Base-by-base conservation (phyloP, 371 early-diverging fungal genomes). In the Mucor mucedo region DNA sequence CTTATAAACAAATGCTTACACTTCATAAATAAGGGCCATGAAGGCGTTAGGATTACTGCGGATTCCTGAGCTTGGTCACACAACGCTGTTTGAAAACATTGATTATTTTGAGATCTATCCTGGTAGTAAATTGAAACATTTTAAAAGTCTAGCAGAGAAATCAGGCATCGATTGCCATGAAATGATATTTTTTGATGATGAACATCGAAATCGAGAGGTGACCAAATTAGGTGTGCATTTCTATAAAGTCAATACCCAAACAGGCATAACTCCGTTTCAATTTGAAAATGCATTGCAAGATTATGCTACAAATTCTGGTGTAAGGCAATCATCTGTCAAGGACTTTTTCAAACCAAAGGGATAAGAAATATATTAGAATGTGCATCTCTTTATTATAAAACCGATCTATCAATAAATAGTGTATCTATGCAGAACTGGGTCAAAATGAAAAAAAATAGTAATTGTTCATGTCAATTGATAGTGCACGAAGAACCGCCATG, bases 121-220 rank as follows among this genome's bases (percentile, higher is more conserved):
- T 6, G 61, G 71, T 7, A 70, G 72, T 29, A 84, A 84, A 47
- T 30, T 77, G 11, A 63, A 58, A 2, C 86, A 86, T 54, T 83
- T 86, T 56, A 55, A 52, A 28, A 63, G 62, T 0, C 42, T 86
- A 16, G 57, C 68, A n/a, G 55, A 69, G 14, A 72, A 70, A 38
- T 69, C 79, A 0, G 80, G 74, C 7, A 79, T 82, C 35, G 52
- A 57, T 0, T 87, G 73, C 58, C 49, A 66, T 4, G 73, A 81
- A 8, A 87, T 87, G 87, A 45, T 84, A 2, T 87, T 87, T 58
- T 87, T 87, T 62, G 87, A 87, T 53, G 87, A 87, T 58, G 84
- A 85, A 59, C 45, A 48, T 10, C 65, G 83, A 40, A 87, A 87
- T 52, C 58, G 59, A 2, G 73, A 78, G 44, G 83, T 81, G 6